Conservation (phyloP, 2,329 filamentous ascomycete species). For the Cladosporium oxysporum region DNA sequence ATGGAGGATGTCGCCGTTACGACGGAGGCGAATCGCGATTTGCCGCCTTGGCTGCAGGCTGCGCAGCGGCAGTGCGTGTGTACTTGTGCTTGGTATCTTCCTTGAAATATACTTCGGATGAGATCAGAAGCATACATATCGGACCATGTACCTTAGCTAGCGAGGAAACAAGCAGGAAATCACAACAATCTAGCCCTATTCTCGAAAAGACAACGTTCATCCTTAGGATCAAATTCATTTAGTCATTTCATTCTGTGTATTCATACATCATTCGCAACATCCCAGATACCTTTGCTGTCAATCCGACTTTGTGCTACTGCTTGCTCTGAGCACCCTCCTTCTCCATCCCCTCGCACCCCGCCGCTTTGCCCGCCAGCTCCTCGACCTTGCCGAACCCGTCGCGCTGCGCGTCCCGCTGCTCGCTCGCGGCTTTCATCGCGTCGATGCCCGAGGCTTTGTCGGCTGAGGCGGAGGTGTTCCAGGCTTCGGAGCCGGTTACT, state of each 20-base stretch:
- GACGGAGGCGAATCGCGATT: conserved; percentile 23
- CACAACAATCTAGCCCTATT: too few relatives aligned
- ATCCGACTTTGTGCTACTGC: conserved; percentile 12
- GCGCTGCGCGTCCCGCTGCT: conserved; percentile 54
- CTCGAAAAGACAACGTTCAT: neutral
- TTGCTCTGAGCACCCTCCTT: conserved; percentile 59
- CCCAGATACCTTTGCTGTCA: too few relatives aligned
- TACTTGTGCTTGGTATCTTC: conserved; percentile 24
- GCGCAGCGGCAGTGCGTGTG: conserved; percentile 34
- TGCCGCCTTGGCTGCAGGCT: conserved; percentile 34
- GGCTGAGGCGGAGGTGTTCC: conserved; percentile 64
- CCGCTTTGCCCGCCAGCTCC: conserved; percentile 62
- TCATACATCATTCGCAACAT: neutral
- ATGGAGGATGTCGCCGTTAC: conserved; percentile 47
- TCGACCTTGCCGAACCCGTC: conserved; percentile 65
- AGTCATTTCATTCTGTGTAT: neutral
- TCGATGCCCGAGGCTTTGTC: conserved; percentile 65
- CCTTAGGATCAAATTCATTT: neutral
- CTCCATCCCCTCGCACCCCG: conserved; percentile 71
- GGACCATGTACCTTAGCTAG: neutral
- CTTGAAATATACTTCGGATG: neutral
- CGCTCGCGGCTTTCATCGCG: conserved; percentile 62
- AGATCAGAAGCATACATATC: neutral
- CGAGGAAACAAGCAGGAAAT: neutral
- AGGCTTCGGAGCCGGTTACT: conserved; percentile 62